Percentiles rank a stretch among this genome's conserved stretches.
These are phyloP conservation scores for Fusarium napiforme DNA, from an alignment of 2,329 filamentous ascomycete species.

Conservation along the genomic window DNA sequence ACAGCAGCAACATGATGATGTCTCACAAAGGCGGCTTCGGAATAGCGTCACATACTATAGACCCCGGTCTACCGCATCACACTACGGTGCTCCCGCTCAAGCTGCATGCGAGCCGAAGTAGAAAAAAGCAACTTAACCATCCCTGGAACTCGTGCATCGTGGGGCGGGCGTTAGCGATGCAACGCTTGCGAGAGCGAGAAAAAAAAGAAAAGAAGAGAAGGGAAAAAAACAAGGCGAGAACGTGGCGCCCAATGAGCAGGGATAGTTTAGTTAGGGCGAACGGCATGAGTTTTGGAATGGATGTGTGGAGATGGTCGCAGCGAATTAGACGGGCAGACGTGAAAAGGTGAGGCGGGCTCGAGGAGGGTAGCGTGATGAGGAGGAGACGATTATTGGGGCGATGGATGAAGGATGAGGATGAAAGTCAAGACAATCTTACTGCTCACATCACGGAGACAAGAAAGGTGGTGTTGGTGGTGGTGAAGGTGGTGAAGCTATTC, in stretches of 20 bases:
- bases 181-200: conserved; percentile 10
- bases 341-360: conserved; percentile 37
- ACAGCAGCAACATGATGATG: neutral
- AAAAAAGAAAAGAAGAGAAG: neutral
- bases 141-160: conserved; percentile 18
- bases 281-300: conserved; percentile 38
- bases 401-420: conserved; percentile 20
- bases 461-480: neutral
- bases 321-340: conserved; percentile 14
- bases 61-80: neutral
- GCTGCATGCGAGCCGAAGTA: conserved; percentile 14
- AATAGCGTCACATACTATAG: neutral
- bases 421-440: conserved; percentile 9
- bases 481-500: conserved; percentile 24
- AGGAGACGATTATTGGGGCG: conserved; percentile 40
- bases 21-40: neutral
- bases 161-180: conserved; percentile 25
- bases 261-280: conserved; percentile 38
- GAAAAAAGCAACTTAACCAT: conserved; percentile 11
- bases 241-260: conserved; percentile 39
- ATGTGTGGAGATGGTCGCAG: conserved; percentile 23
- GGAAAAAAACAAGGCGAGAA: conserved; percentile 36
- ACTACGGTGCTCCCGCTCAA: conserved; percentile 7
- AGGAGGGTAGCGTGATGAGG: conserved; percentile 34
- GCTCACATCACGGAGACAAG: conserved; percentile 10